phyloP scores from a whole-genome alignment of 306 rosid genomes.

The Ormosia emarginata region DNA sequence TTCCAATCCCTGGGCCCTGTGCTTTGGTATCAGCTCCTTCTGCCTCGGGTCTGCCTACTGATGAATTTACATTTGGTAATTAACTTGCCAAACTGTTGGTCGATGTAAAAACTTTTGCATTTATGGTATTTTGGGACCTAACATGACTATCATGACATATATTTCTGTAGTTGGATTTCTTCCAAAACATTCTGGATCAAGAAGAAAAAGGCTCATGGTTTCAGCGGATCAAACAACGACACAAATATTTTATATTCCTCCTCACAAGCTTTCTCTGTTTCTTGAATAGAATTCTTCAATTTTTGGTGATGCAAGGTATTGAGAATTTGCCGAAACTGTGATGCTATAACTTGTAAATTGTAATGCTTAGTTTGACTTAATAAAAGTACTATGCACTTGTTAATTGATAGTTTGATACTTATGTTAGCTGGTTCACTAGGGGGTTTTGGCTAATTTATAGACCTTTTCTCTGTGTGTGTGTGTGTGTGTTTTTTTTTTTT shows the following conservation, averaged over 20 bases:
- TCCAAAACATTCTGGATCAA: slow-evolving; percentile 67
- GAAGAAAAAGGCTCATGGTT: slow-evolving; percentile 70
- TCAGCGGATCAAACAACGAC: slow-evolving; percentile 73
- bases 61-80: slow-evolving; percentile 84
- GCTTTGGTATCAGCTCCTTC: slow-evolving; percentile 91
- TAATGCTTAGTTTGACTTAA: background rate
- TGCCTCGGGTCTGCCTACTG: slow-evolving; percentile 78
- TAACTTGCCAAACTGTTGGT: slow-evolving; percentile 3
- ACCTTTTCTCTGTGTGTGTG: background rate
- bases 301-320: slow-evolving; percentile 73
- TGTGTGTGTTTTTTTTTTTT: background rate
- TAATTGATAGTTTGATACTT: background rate
- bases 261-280: slow-evolving; percentile 84
- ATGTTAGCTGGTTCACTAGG: background rate
- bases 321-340: background rate
- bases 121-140: slow-evolving; percentile 6
- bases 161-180: slow-evolving; percentile 74
- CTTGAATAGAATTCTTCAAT: slow-evolving; percentile 65
- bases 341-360: background rate
- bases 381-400: background rate
- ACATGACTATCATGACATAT: background rate
- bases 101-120: background rate
- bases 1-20: slow-evolving; percentile 91
- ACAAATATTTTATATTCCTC: slow-evolving; percentile 90
- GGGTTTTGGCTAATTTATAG: background rate